Percentiles rank a stretch among this genome's conserved stretches.
These are phyloP conservation scores for Fusarium goolgardi DNA, from an alignment of 2,329 filamentous ascomycete species.

Conservation along the genomic window DNA sequence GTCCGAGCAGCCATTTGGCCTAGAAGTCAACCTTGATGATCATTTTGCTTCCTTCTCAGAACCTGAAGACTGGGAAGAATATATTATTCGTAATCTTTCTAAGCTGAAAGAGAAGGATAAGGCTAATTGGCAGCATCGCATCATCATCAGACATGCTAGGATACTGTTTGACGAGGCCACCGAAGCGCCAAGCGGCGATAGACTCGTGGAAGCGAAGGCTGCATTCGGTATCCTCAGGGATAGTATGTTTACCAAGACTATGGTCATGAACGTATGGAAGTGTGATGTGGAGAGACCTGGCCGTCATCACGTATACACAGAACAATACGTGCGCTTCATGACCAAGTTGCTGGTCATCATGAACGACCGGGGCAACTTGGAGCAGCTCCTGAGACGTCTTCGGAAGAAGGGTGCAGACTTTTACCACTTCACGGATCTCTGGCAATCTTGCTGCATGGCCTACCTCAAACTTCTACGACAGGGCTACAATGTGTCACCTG, in stretches of 20 bases:
- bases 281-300: conserved; percentile 87
- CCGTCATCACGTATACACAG: conserved; percentile 91
- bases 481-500: conserved; percentile 58
- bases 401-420: conserved; percentile 84
- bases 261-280: conserved; percentile 95
- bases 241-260: conserved; percentile 88
- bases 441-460: conserved; percentile 66
- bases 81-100: conserved; percentile 63
- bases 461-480: conserved; percentile 66
- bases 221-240: conserved; percentile 80
- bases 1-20: conserved; percentile 66
- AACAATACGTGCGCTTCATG: conserved; percentile 86
- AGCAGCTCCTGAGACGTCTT: conserved; percentile 81
- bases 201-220: conserved; percentile 75
- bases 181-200: conserved; percentile 56
- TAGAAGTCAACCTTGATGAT: conserved; percentile 50
- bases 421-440: conserved; percentile 70
- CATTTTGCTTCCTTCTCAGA: conserved; percentile 52
- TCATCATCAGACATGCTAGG: conserved; percentile 78
- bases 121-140: conserved; percentile 94
- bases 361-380: conserved; percentile 79
- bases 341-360: conserved; percentile 78
- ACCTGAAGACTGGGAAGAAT: conserved; percentile 70
- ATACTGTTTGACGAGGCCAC: conserved; percentile 64
- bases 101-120: conserved; percentile 79